These are phyloP conservation scores for Brassica juncea DNA, from an alignment of 345 rosid genomes.

Conservation along the genomic window DNA sequence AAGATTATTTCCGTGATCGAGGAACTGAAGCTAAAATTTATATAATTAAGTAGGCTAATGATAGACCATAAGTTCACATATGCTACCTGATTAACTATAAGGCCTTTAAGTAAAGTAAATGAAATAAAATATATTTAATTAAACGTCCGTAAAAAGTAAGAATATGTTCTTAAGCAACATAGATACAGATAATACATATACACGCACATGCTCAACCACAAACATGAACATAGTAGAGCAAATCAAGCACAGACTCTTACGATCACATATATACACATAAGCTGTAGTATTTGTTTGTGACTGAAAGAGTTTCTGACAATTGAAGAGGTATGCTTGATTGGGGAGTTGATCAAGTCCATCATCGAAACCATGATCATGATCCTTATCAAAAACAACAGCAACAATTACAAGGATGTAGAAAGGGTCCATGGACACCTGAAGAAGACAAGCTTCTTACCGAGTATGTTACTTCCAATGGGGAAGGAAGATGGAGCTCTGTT, in stretches of 20 bases:
- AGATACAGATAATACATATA: conserved; percentile 6
- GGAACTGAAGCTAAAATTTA: conserved; percentile 12
- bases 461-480: conserved; percentile 64
- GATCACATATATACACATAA: background rate
- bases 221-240: conserved; percentile 33
- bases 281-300: conserved; percentile 3
- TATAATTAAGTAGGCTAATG: conserved; percentile 10
- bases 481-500: conserved; percentile 85
- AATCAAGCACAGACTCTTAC: background rate
- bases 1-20: conserved; percentile 38
- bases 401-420: conserved; percentile 55
- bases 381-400: conserved; percentile 23
- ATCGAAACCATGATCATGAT: conserved; percentile 21
- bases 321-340: conserved; percentile 48
- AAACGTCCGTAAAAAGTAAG: conserved; percentile 19
- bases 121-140: conserved; percentile 5
- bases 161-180: conserved; percentile 26
- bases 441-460: conserved; percentile 68
- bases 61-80: conserved; percentile 13
- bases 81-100: conserved; percentile 9
- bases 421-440: conserved; percentile 89
- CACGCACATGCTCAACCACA: conserved; percentile 23
- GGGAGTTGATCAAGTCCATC: conserved; percentile 42
- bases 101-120: conserved; percentile 23
- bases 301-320: conserved; percentile 10